Evolutionary conservation across 495 filamentous ascomycete genomes (phyloP), one percentile per base, ranked within the genome.

Genomic region (Penicillium pancosmium): DNA sequence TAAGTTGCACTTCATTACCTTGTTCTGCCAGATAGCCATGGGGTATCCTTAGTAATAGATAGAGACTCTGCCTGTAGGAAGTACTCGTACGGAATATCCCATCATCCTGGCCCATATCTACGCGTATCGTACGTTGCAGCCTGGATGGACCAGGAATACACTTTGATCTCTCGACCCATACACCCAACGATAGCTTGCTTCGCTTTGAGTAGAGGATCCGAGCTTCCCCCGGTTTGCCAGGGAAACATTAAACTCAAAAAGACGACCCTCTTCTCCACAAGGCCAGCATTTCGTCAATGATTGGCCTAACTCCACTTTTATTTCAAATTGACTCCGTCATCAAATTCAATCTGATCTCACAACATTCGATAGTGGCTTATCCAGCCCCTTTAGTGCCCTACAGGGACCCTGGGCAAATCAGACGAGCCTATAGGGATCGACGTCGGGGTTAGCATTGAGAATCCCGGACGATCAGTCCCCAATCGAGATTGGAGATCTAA

Each of bases 371-470:
- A 52, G 47, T 48, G 47, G 38, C 27, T 34, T 46, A n/a, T 47
- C 41, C 41, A 44, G 16, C 41, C 41, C 41, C 16, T 19, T 44
- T 44, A 44, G 41, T 16, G 41, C 36, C 12, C 16, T 5, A 35
- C 10, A 25, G 27, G 18, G 36, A 38, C 53, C 19, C 16, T 40
- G 13, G 25, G 21, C 43, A 31, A 50, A 54, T 57, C 50, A 25
- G 56, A 62, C 59, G 59, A 38, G 56, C 63, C 63, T 60, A 66
- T 66, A n/a, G n/a, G 56, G 48, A 62, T 59, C 48, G 12, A 33
- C 31, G 13, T 35, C 48, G 3, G 35, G 31, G 35, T 13, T 35
- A 48, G 46, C 27, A 31, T 31, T 31, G 27, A 31, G 25, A 35
- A 34, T 50, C 51, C 51, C 55, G 31, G 21, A 31, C 31, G 60